A percentile compares a stretch with the other conserved stretches of the same genome.
These are phyloP conservation scores for Trichoderma sp. DNA, from an alignment of 2,329 filamentous ascomycete species.

Conservation along the genomic window DNA sequence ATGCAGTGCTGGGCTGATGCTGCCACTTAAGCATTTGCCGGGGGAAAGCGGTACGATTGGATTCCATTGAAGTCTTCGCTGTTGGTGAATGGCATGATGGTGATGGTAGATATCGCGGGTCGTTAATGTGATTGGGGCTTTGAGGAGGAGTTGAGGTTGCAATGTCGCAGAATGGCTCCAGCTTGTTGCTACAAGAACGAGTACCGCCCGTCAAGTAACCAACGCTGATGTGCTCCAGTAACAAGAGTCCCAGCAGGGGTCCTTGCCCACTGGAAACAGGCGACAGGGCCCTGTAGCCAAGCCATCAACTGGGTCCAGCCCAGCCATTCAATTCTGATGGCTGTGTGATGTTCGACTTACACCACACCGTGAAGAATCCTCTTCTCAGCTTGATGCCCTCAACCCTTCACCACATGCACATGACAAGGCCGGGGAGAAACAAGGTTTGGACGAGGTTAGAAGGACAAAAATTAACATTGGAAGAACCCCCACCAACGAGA, in stretches of 20 bases:
- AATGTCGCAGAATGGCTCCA: not conserved
- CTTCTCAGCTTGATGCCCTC: not conserved
- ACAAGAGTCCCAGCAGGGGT: not conserved
- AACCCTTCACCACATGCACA: not conserved
- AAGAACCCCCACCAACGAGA: not conserved
- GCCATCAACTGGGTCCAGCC: not conserved
- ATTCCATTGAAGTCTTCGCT: not conserved
- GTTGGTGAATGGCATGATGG: not conserved
- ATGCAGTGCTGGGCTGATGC: not conserved
- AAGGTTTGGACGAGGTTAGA: not conserved
- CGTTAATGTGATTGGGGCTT: not conserved
- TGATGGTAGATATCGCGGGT: not conserved
- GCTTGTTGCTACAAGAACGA: not conserved
- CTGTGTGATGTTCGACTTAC: not conserved
- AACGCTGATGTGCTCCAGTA: not conserved
- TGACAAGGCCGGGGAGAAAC: not conserved
- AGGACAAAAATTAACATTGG: not conserved
- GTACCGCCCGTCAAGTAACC: not conserved
- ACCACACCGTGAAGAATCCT: not conserved
- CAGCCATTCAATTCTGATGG: not conserved
- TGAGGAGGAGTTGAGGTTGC: not conserved
- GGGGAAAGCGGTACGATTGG: not conserved
- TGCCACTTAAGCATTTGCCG: not conserved
- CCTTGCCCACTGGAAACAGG: slow-evolving; percentile 10
- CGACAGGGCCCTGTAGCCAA: not conserved